phyloP scores from a whole-genome alignment of 176 grass and related monocot species.

The Lolium multiflorum region DNA sequence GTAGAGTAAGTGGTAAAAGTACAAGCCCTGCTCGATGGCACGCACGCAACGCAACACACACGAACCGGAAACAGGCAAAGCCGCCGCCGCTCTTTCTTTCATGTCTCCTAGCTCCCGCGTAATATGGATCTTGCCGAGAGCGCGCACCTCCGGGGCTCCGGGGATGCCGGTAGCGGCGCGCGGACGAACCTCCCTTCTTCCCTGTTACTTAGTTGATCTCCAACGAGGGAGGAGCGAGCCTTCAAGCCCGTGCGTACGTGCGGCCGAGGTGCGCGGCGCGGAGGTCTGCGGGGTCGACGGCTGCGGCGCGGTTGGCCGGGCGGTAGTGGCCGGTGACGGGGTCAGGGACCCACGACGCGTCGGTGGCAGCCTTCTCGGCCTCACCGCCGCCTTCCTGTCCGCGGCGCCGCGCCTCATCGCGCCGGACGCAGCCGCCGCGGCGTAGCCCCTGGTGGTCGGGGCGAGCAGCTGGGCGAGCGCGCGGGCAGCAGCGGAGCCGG shows the following conservation, averaged over 20 bases:
- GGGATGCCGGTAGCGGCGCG: too few relatives aligned
- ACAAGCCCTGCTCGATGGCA: too few relatives aligned
- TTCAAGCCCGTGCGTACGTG: constrained; percentile 43
- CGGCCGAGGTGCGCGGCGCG: constrained; percentile 60
- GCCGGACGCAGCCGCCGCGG: constrained; percentile 42
- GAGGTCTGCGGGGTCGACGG: constrained; percentile 71
- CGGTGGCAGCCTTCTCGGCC: constrained; percentile 43
- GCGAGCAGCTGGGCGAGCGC: constrained; percentile 45
- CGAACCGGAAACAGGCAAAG: too few relatives aligned
- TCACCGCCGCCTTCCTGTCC: constrained; percentile 37
- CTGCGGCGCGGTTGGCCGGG: constrained; percentile 46
- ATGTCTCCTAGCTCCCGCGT: too few relatives aligned
- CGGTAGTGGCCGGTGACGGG: constrained; percentile 79
- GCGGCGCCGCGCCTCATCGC: constrained; percentile 42
- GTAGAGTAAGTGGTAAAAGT: too few relatives aligned
- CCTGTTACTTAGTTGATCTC: too few relatives aligned
- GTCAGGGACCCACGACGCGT: constrained; percentile 64
- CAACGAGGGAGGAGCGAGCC: too few relatives aligned
- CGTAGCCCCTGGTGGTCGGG: constrained; percentile 50
- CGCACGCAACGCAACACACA: too few relatives aligned
- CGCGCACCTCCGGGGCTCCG: too few relatives aligned
- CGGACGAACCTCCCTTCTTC: too few relatives aligned
- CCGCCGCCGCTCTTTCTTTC: too few relatives aligned
- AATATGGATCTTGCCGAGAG: too few relatives aligned
- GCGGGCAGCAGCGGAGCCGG: constrained; percentile 35